A percentile compares a stretch with the other conserved stretches of the same genome.
Conservation (phyloP, 177 flowering plant species). For the Telopea speciosissima region DNA sequence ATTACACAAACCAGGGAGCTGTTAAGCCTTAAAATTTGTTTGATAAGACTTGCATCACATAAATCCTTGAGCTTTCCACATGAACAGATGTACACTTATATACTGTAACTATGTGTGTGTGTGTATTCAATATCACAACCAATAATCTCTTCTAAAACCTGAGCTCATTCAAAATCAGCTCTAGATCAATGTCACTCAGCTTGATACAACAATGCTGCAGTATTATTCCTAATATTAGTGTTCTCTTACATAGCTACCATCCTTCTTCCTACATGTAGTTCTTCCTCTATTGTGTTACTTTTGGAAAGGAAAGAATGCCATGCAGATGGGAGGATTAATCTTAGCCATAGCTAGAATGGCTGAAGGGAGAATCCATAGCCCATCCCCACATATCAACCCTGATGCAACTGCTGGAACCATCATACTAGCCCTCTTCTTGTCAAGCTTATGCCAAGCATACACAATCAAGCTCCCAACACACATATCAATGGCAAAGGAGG, state of each 20-base stretch:
- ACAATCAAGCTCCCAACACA: slow-evolving; percentile 6
- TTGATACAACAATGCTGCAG: background rate
- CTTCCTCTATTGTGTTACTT: background rate
- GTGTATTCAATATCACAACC: no score
- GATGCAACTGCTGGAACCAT: background rate
- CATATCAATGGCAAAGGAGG: slow-evolving; percentile 15
- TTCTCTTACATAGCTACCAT: background rate
- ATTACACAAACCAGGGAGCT: no score
- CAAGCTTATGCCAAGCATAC: background rate
- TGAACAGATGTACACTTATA: no score
- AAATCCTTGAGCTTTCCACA: no score
- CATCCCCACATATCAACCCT: background rate
- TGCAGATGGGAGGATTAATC: slow-evolving; percentile 1
- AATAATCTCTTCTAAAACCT: background rate
- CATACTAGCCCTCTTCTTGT: background rate
- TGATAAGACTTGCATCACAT: no score
- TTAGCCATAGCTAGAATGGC: background rate
- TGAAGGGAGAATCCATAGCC: background rate
- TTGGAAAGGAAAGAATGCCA: background rate
- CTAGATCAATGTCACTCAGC: no score
- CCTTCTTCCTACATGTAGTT: no score
- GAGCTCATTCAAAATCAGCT: background rate
- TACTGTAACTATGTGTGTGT: no score
- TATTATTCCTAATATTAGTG: background rate
- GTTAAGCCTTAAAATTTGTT: no score